phyloP scores from a whole-genome alignment of 176 grass and related monocot genomes.

The Bonia amplexicaulis region DNA sequence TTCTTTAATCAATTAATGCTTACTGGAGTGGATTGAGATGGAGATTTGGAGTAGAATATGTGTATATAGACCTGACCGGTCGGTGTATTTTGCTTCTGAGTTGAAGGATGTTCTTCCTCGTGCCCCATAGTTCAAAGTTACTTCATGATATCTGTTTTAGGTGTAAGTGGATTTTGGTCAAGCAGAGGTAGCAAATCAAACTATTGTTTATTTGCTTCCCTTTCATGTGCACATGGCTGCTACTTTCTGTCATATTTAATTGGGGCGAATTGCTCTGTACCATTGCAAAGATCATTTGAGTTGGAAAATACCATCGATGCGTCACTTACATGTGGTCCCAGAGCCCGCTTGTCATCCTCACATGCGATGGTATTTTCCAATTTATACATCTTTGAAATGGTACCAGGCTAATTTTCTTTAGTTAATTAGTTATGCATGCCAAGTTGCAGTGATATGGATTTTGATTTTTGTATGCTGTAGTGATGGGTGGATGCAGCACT shows the following conservation, averaged over 20 bases:
- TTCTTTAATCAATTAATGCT: conserved; percentile 1
- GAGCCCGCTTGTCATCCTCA: too few relatives aligned
- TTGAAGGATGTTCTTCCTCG: background rate
- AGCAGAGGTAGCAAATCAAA: background rate
- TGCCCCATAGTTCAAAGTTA: background rate
- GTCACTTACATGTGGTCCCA: too few relatives aligned
- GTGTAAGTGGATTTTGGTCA: background rate
- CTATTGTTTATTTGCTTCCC: background rate
- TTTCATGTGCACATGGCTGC: background rate
- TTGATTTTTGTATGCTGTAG: background rate
- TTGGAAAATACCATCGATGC: too few relatives aligned
- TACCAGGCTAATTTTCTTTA: too few relatives aligned
- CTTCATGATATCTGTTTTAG: conserved; percentile 8
- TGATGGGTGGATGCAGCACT: background rate
- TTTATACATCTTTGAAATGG: too few relatives aligned
- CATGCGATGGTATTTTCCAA: too few relatives aligned
- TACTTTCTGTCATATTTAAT: background rate
- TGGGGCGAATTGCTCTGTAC: too few relatives aligned
- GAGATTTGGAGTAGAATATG: background rate
- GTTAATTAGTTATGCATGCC: background rate
- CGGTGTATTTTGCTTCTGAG: conserved; percentile 7
- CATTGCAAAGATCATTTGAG: too few relatives aligned
- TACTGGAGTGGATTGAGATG: background rate
- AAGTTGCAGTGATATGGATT: background rate
- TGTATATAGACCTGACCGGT: background rate